These are phyloP conservation scores for Galerina marginata DNA, from an alignment of 768 basidiomycete species.

Conservation along the genomic window DNA sequence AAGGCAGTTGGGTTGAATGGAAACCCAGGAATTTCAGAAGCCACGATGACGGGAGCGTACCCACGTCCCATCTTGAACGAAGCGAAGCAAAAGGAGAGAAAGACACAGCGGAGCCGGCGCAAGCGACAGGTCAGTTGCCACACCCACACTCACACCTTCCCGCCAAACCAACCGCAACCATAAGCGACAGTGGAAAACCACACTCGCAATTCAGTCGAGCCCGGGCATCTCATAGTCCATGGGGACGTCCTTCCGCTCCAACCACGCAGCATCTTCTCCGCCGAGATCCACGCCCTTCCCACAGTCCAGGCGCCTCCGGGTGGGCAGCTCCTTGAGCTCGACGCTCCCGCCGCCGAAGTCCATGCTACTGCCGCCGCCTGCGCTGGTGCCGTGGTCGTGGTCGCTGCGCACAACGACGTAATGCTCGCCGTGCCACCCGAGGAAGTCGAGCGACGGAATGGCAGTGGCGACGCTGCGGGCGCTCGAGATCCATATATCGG, in stretches of 20 bases:
- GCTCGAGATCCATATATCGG: slow-evolving; percentile 57
- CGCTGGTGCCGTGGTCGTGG: neutral
- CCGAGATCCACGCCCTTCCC: slow-evolving; percentile 27
- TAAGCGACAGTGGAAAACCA: no score
- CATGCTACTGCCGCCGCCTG: slow-evolving; percentile 41
- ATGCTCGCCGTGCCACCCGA: slow-evolving; percentile 79
- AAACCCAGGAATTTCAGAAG: no score
- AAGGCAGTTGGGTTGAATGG: no score
- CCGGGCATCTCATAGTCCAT: slow-evolving; percentile 74
- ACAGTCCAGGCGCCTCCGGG: slow-evolving; percentile 23
- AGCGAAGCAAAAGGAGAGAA: no score
- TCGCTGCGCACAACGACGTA: slow-evolving; percentile 61
- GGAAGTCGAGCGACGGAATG: slow-evolving; percentile 62
- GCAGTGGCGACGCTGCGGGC: slow-evolving; percentile 55
- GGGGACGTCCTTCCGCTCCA: slow-evolving; percentile 64
- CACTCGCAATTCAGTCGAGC: slow-evolving; percentile 20
- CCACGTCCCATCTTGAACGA: no score
- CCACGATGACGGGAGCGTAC: no score
- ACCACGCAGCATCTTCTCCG: slow-evolving; percentile 27
- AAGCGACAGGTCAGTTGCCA: no score
- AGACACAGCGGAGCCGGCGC: no score
- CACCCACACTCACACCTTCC: no score
- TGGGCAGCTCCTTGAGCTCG: slow-evolving; percentile 27
- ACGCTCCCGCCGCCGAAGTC: slow-evolving; percentile 43
- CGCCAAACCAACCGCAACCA: no score